A percentile compares a stretch with the other conserved stretches of the same genome.
These are phyloP conservation scores for Hypericum androsaemum DNA, from an alignment of 345 rosid genomes.

Conservation along the genomic window DNA sequence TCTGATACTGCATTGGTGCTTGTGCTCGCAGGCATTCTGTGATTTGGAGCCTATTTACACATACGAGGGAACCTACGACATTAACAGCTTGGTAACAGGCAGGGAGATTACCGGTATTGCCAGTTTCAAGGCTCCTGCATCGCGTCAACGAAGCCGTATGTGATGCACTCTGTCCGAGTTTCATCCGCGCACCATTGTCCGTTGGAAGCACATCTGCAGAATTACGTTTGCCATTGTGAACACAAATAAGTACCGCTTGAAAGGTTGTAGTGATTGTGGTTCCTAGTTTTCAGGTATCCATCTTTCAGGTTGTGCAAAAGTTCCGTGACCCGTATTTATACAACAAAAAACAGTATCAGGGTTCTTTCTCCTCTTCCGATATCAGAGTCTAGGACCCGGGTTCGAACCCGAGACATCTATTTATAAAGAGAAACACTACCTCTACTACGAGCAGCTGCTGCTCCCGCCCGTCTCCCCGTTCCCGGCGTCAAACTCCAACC, in stretches of 20 bases:
- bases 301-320: too few species aligned
- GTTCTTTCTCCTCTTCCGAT: too few species aligned
- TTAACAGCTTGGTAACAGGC: slow-evolving; percentile 84
- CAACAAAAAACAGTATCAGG: too few species aligned
- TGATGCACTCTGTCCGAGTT: slow-evolving; percentile 13
- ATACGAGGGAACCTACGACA: slow-evolving; percentile 88
- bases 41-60: slow-evolving; percentile 96
- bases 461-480: neutral
- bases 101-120: slow-evolving; percentile 87
- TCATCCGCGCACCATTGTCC: neutral
- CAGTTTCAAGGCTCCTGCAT: slow-evolving; percentile 59
- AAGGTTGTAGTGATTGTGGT: slow-evolving; percentile 6
- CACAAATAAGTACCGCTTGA: slow-evolving; percentile 76
- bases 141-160: slow-evolving; percentile 51
- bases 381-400: too few species aligned
- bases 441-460: neutral
- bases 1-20: neutral
- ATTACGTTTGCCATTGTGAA: slow-evolving; percentile 87
- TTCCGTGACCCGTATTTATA: too few species aligned
- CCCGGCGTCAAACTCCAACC: slow-evolving; percentile 7
- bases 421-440: neutral
- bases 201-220: slow-evolving; percentile 20
- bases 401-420: too few species aligned
- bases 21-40: slow-evolving; percentile 70
- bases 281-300: too few species aligned